Evolutionary conservation across 163 green algal genomes (phyloP), one percentile per base, ranked within the genome.

Genomic region (Volvox carteri): DNA sequence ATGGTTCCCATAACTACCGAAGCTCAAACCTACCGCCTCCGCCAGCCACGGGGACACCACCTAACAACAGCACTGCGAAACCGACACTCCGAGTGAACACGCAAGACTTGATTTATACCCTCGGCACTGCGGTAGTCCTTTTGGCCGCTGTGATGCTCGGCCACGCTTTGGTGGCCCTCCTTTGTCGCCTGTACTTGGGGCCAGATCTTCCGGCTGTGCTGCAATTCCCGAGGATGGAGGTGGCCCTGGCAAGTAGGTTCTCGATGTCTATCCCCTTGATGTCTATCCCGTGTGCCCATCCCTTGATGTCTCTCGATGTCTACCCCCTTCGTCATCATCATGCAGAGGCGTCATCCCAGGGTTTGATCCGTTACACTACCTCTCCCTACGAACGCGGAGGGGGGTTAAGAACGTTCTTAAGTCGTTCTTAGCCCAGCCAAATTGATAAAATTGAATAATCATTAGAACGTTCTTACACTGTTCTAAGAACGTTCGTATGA

Each of bases 61-160:
- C 28, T 23, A 65, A 23, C 54, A 65, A 8, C 6, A 5, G 19
- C 5, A 65, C 62, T 3, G n/a, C 21, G 62, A 58, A 58, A 16
- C 28, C 68, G 33, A 77, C 41, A 8, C 9, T 79, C 1, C 21
- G 41, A 5, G 37, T 11, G 11, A 50, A 52, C 50, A 41, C 52
- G 0, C 83, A 88, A 39, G 83, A 88, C 68, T 48, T 88, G 65
- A 39, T 88, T 33, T 88, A 88, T 48, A 88, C 83, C 18, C 35
- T 88, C 18, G 68, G 65, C 2, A 58, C 78, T 35, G 83, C 67
- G 12, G 50, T 12, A 19, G 16, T 88, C 5, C 33, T 88, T 1
- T 72, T 88, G 46, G 35, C 44, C 30, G 48, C 39, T 11, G 30
- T 88, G 48, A n/a, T 88, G 3, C 37, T 58, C 0, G 23, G 58